Percentiles rank a stretch among this genome's conserved stretches.
Conservation (phyloP, 2,329 filamentous ascomycete genomes). For the Arthroderma uncinatum region DNA sequence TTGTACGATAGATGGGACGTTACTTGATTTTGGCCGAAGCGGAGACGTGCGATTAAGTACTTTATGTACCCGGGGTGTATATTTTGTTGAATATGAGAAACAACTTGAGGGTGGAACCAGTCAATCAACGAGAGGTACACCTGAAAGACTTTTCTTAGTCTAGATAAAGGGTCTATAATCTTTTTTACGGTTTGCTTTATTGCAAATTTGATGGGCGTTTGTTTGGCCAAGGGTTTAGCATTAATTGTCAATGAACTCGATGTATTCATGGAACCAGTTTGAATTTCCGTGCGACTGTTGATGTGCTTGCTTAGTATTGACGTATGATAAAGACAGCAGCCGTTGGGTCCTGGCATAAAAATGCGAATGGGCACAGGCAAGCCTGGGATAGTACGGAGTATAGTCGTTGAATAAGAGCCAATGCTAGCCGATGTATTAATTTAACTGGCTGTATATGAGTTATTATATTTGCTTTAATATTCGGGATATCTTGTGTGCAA, state of each 20-base stretch:
- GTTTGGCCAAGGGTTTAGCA: neutral
- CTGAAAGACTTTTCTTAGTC: neutral
- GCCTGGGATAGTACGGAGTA: too few relatives aligned
- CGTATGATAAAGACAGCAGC: too few relatives aligned
- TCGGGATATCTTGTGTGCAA: neutral
- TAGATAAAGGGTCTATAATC: neutral
- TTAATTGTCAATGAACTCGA: slow-evolving; percentile 1
- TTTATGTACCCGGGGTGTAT: neutral
- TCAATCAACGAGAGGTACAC: neutral
- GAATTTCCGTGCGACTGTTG: neutral
- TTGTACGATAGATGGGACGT: neutral
- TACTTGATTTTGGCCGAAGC: neutral
- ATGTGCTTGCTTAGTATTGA: too few relatives aligned
- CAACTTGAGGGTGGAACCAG: neutral
- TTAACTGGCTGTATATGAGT: too few relatives aligned
- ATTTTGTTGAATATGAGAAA: neutral
- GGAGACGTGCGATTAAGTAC: neutral
- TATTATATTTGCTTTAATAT: neutral
- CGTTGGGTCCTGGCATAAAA: neutral
- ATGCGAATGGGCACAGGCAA: neutral
- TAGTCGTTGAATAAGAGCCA: too few relatives aligned
- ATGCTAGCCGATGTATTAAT: too few relatives aligned
- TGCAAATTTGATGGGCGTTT: neutral
- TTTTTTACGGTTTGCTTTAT: neutral
- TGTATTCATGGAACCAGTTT: neutral